These are phyloP conservation scores for Tubosaeta brunneosetosa DNA, from an alignment of 768 basidiomycete genomes.

Conservation along the genomic window DNA sequence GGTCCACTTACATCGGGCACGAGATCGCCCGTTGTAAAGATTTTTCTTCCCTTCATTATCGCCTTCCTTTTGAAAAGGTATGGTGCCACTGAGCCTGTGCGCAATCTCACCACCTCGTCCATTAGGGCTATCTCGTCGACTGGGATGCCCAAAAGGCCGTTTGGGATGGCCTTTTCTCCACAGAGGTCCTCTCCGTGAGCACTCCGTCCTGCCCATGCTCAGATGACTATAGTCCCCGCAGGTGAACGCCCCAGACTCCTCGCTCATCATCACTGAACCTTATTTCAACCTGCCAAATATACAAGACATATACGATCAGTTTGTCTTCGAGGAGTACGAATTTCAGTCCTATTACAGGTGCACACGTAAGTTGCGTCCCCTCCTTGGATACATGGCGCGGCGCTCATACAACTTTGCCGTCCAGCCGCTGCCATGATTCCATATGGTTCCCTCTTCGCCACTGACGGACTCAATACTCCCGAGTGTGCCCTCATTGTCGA, in stretches of 20 bases:
- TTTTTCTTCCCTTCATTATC: constrained; percentile 75
- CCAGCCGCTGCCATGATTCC: constrained; percentile 79
- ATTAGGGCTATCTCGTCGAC: constrained; percentile 84
- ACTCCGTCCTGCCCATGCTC: neutral
- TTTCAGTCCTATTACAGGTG: constrained; percentile 78
- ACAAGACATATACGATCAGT: constrained; percentile 90
- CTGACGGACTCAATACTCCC: constrained; percentile 46
- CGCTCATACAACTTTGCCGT: constrained; percentile 16
- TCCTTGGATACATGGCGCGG: constrained; percentile 18
- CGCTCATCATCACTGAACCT: constrained; percentile 87
- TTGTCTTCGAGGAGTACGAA: constrained; percentile 96
- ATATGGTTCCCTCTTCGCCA: constrained; percentile 64
- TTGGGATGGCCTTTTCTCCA: constrained; percentile 88
- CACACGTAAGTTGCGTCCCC: constrained; percentile 56
- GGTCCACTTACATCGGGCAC: constrained; percentile 78
- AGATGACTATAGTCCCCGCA: constrained; percentile 28
- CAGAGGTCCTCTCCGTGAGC: constrained; percentile 60
- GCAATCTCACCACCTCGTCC: constrained; percentile 15
- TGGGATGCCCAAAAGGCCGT: constrained; percentile 95
- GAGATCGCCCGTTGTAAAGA: constrained; percentile 76
- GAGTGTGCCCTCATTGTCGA: constrained; percentile 84
- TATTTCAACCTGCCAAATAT: constrained; percentile 92
- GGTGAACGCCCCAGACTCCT: constrained; percentile 69
- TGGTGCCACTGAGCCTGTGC: neutral
- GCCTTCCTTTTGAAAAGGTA: constrained; percentile 87